phyloP scores from a whole-genome alignment of 2,329 filamentous ascomycete species.

The Neopestalotiopsis clavispora region DNA sequence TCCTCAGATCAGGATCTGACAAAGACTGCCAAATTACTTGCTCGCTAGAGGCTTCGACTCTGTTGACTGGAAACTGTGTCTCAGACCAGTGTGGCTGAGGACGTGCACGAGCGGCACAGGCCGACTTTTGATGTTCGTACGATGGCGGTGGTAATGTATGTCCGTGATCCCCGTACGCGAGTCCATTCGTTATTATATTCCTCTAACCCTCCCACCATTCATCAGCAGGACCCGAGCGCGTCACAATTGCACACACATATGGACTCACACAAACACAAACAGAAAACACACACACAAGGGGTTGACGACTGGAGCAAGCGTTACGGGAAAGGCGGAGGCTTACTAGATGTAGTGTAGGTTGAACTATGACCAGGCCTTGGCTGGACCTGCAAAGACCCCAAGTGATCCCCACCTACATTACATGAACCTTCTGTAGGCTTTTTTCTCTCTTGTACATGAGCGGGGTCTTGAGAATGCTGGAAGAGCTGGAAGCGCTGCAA shows the following conservation, averaged over 20 bases:
- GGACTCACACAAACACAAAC: background rate
- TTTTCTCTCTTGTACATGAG: background rate
- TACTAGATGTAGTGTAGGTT: background rate
- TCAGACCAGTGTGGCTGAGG: background rate
- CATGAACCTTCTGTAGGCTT: background rate
- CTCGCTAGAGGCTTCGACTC: background rate
- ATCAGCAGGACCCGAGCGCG: too few species aligned
- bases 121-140: background rate
- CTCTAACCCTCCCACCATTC: background rate
- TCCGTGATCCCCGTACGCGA: background rate
- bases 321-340: background rate
- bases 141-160: background rate
- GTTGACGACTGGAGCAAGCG: background rate
- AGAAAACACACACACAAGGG: background rate
- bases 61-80: background rate
- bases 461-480: background rate
- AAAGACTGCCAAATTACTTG: too few species aligned
- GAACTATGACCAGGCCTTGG: background rate
- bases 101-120: background rate
- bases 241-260: too few species aligned
- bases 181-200: background rate
- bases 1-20: background rate
- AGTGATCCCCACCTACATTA: background rate
- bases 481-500: background rate
- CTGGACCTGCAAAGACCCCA: background rate